Evolutionary conservation across 2,329 filamentous ascomycete species (phyloP).

Genomic region (Penicillium sp.): DNA sequence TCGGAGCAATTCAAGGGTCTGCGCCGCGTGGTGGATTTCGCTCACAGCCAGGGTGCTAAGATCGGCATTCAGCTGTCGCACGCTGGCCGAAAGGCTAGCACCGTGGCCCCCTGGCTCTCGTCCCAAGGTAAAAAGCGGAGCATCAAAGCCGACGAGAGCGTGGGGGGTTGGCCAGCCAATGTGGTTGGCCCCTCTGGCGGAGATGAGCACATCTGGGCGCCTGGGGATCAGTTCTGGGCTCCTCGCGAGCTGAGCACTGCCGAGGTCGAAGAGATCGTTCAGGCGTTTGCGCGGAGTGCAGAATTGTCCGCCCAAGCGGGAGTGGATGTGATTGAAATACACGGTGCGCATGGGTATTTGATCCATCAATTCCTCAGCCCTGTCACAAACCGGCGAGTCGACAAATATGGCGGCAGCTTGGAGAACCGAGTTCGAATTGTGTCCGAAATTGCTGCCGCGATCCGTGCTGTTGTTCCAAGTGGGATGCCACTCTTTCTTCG

Average conservation of each 20-base stretch:
- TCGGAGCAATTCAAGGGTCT: constrained; percentile 69
- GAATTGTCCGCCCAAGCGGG: constrained; percentile 66
- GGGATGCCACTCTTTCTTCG: constrained; percentile 71
- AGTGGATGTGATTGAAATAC: constrained; percentile 76
- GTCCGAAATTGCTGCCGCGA: constrained; percentile 64
- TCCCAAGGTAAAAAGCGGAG: constrained; percentile 18
- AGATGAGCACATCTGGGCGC: constrained; percentile 58
- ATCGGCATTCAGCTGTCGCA: constrained; percentile 80
- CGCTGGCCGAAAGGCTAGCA: constrained; percentile 66
- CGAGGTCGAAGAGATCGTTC: constrained; percentile 67
- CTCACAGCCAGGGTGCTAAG: constrained; percentile 74
- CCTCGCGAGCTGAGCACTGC: constrained; percentile 67
- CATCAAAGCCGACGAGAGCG: constrained; percentile 48
- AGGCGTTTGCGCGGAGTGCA: constrained; percentile 60
- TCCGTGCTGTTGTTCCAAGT: constrained; percentile 62
- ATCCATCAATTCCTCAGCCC: constrained; percentile 70
- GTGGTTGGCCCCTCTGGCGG: constrained; percentile 41
- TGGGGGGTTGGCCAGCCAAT: constrained; percentile 57
- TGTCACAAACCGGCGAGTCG: constrained; percentile 65
- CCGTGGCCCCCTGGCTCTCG: constrained; percentile 52
- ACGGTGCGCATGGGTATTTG: constrained; percentile 77
- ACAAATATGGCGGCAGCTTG: constrained; percentile 52
- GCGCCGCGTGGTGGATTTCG: constrained; percentile 68
- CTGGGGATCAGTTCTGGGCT: constrained; percentile 62
- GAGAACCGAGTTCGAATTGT: constrained; percentile 67